Evolutionary conservation across 116 monocot species (phyloP), one percentile per base, ranked within the genome.

Genomic region (Cymodocea nodosa): DNA sequence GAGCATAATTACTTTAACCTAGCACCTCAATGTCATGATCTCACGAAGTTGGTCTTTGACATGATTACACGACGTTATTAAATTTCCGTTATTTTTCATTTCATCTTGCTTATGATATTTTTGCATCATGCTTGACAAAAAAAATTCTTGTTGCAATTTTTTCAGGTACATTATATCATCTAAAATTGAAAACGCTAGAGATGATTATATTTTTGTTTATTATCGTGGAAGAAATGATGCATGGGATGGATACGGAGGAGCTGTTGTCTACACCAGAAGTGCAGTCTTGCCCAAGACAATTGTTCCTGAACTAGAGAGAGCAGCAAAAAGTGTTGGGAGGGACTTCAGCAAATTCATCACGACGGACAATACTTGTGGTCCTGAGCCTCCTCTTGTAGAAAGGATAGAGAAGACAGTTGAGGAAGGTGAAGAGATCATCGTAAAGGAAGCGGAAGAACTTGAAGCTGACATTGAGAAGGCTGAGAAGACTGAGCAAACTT

Each of bases 221-320:
- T 94, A 94, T 56, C 75, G 79, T 2, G 94, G 94, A 51, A 79
- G 86, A 67, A 94, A 94, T 77, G 94, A 94, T 67, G 94, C 94
- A 63, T 94, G 94, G 94, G 89, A 94, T 74, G 94, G 94, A 19
- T 89, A 94, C 40, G 94, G 94, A 64, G 94, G 94, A 5, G 80
- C 94, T 48, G 86, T 94, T 12, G 71, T 94, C 4, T 94, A 94
- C 69, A 94, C 94, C 2, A 84, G 82, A 74, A 84, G 80, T 51
- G 64, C 82, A 56, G 71, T 75, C 15, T 60, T 94, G 24, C 94
- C 94, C 3, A 76, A 77, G 35, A 71, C 70, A 63, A 89, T 94
- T 68, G 70, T 89, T 20, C 94, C 87, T n/a, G 84, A 94, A 67
- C 82, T 94, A 65, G 81, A 84, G 57, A 82, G 69, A 7, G 89